Conservation (phyloP, 73 alveolate species). For the Diophrys sp. region DNA sequence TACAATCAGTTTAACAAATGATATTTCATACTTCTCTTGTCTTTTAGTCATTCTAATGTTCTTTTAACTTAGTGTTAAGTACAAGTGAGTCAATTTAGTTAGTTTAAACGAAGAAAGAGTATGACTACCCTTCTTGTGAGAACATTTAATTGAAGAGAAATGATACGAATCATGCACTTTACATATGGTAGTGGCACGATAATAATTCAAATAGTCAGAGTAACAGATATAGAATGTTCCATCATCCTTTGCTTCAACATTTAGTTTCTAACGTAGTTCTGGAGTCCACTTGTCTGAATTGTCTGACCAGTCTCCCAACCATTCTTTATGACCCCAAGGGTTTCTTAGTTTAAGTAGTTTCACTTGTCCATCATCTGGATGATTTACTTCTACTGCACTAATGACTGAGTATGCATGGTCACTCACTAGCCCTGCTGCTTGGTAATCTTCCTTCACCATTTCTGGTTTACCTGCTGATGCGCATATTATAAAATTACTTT, state of each 20-base stretch:
- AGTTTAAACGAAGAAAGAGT: not conserved
- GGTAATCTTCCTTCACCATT: slow-evolving; percentile 34
- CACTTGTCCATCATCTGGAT: slow-evolving; percentile 50
- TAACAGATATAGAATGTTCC: slow-evolving; percentile 88
- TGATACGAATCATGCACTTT: slow-evolving; percentile 31
- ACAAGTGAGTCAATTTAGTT: not conserved
- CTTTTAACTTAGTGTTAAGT: slow-evolving; percentile 15
- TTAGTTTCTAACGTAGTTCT: slow-evolving; percentile 74
- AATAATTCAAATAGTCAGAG: slow-evolving; percentile 56
- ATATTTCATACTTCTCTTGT: slow-evolving; percentile 6
- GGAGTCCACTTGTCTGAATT: slow-evolving; percentile 87
- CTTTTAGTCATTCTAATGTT: slow-evolving; percentile 12
- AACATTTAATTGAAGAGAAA: not conserved
- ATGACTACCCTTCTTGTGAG: slow-evolving; percentile 11
- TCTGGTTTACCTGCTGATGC: slow-evolving; percentile 68
- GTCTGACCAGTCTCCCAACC: slow-evolving; percentile 97
- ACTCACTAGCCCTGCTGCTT: slow-evolving; percentile 86
- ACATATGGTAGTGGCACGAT: slow-evolving; percentile 57
- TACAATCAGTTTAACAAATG: slow-evolving; percentile 13
- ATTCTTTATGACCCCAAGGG: slow-evolving; percentile 98
- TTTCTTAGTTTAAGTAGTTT: slow-evolving; percentile 87
- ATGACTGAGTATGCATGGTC: slow-evolving; percentile 95
- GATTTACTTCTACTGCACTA: slow-evolving; percentile 64
- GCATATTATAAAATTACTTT: slow-evolving; percentile 70
- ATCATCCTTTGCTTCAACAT: slow-evolving; percentile 80